Evolutionary conservation across 805 yeast genomes (phyloP), one percentile per base, ranked within the genome.

Genomic region (Kregervanrija pseudodelftensis): DNA sequence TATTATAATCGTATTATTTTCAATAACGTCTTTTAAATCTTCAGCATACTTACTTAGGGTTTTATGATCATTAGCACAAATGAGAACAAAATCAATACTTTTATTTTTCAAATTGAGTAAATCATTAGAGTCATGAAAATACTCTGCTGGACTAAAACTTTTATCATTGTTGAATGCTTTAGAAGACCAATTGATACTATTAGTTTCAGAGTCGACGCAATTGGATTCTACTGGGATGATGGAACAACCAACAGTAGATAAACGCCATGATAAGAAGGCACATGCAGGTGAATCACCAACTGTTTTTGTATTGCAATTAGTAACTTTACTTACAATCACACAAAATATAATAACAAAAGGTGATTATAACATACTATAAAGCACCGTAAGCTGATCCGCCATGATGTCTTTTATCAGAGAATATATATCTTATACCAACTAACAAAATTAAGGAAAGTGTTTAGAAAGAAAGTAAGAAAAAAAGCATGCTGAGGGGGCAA

Each of bases 271-370:
- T 8, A 62, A 40, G 45, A 57, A 61, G 22, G 54, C 42, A 34
- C 65, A 55, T 12, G 59, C 49, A 2, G 65, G 57, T 5, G 62
- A 38, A 40, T 61, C 63, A 3, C 66, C 66, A 45, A 58, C 65
- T 62, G 17, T 5, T 22, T 22, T 22, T 7, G 28, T 22, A 22
- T 22, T 22, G 28, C 22, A 22, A 22, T 45, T 43, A 37, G 39
- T 40, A 33, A 12, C 12, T 22, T 22, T 22, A 5, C 28, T 22
- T 22, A 4, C 7, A 22, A 22, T 22, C 28, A 22, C 28, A 22
- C 28, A 22, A 22, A 22, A 22, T 22, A 22, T 22, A 22, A 22
- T 22, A 22, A 7, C 8, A 22, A 22, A 22, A 22, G 28, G 28
- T 22, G 28, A 22, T 7, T 22, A 22, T 22, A 7, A 22, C 28